Evolutionary conservation across 371 early-diverging fungal genomes (phyloP).

Genomic region (Actinomortierella wolfii): DNA sequence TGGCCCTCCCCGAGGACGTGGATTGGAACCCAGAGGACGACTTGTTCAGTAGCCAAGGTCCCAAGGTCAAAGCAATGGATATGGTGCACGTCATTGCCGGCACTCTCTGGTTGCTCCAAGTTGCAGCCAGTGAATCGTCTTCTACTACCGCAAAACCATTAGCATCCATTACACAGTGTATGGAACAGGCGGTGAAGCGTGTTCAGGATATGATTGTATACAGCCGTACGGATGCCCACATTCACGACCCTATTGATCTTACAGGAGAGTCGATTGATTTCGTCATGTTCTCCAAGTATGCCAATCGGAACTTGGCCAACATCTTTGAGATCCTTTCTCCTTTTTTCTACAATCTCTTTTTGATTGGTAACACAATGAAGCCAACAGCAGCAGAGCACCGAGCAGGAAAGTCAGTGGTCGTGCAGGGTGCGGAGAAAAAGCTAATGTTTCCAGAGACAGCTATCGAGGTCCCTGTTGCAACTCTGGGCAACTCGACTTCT

Average conservation of each 20-base stretch:
- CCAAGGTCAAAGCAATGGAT: conserved; percentile 24
- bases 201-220: conserved; percentile 35
- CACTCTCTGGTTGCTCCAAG: conserved; percentile 25
- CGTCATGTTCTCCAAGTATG: conserved; percentile 47
- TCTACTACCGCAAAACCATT: not conserved
- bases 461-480: too few species aligned
- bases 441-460: too few species aligned
- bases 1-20: conserved; percentile 18
- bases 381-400: conserved; percentile 7
- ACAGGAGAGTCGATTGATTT: conserved; percentile 24
- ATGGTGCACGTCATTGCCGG: conserved; percentile 26
- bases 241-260: conserved; percentile 20
- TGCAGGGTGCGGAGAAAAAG: not conserved
- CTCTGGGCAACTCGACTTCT: conserved; percentile 20
- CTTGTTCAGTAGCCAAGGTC: conserved; percentile 10
- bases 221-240: not conserved
- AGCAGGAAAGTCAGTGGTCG: not conserved
- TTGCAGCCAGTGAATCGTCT: not conserved
- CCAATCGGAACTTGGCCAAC: conserved; percentile 53
- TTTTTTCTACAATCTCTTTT: conserved; percentile 56
- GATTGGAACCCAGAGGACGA: conserved; percentile 44
- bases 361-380: conserved; percentile 30
- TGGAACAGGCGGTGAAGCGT: conserved; percentile 8
- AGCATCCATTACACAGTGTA: not conserved
- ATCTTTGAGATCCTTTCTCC: conserved; percentile 52